A percentile compares a stretch with the other conserved stretches of the same genome.
Evolutionary conservation across 352 stramenopile species (phyloP).

Genomic region (Globisporangium abappressorium): DNA sequence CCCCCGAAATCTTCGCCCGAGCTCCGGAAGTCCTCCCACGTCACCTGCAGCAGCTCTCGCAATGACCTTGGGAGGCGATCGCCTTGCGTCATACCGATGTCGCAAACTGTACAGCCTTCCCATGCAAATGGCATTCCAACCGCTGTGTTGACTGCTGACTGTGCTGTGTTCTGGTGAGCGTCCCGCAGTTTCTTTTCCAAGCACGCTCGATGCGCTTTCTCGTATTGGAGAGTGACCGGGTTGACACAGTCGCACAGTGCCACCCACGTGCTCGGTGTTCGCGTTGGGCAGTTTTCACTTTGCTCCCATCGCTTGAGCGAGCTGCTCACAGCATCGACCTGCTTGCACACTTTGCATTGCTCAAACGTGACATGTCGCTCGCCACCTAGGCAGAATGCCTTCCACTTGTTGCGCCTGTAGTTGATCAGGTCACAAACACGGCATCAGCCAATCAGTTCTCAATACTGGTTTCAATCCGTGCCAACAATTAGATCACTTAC

Average conservation of each 20-base stretch:
- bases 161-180: not conserved
- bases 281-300: conserved; percentile 22
- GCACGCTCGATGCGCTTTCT: conserved; percentile 35
- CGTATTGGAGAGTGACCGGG: conserved; percentile 18
- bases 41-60: conserved; percentile 27
- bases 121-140: not conserved
- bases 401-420: conserved; percentile 23
- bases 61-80: conserved; percentile 25
- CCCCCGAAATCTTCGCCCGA: conserved; percentile 34
- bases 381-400: conserved; percentile 27
- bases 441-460: not conserved
- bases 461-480: not conserved
- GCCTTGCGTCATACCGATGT: conserved; percentile 4
- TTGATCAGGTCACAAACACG: not conserved
- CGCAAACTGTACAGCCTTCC: conserved; percentile 19
- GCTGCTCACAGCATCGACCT: conserved; percentile 29
- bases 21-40: conserved; percentile 30
- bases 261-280: conserved; percentile 43
- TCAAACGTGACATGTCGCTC: conserved; percentile 27
- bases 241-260: conserved; percentile 38
- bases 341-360: conserved; percentile 35
- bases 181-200: conserved; percentile 20
- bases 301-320: conserved; percentile 27
- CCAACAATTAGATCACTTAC: conserved; percentile 3
- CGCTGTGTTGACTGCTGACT: not conserved